A percentile compares a stretch with the other conserved stretches of the same genome.
Conservation (phyloP, 2,329 filamentous ascomycete genomes). For the Penicillium sp. region DNA sequence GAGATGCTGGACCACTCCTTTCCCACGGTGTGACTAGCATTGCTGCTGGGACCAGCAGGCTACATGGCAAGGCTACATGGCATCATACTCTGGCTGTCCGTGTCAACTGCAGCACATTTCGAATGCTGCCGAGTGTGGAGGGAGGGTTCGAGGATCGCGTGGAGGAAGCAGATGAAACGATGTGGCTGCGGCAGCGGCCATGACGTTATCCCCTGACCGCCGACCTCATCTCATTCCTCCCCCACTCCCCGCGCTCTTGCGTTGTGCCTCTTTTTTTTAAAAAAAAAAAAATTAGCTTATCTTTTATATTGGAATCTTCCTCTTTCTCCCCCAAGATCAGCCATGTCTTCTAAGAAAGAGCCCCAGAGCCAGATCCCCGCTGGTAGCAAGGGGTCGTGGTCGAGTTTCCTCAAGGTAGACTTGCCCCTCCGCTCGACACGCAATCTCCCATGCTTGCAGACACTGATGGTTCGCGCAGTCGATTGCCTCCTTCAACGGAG, state of each 20-base stretch:
- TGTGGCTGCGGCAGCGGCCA: conserved; percentile 8
- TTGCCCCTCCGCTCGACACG: conserved; percentile 1
- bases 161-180: not conserved
- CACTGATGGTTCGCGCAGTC: conserved; percentile 49
- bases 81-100: too few relatives aligned
- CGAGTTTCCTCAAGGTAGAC: conserved; percentile 53
- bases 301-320: too few relatives aligned
- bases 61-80: too few relatives aligned
- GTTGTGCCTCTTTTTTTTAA: not conserved
- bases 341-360: conserved; percentile 42
- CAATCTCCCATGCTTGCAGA: not conserved
- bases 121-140: too few relatives aligned
- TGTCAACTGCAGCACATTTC: too few relatives aligned
- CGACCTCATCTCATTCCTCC: conserved; percentile 11
- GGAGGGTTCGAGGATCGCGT: not conserved
- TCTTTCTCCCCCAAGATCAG: not conserved
- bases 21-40: too few relatives aligned
- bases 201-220: conserved; percentile 32
- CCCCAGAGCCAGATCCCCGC: conserved; percentile 46
- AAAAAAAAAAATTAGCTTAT: too few relatives aligned
- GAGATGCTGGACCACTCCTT: too few relatives aligned
- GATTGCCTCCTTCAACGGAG: conserved; percentile 80
- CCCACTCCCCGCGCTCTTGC: conserved; percentile 10
- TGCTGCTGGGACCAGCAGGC: too few relatives aligned
- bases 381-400: conserved; percentile 51